Base-by-base conservation (phyloP, 805 yeast species). In the Cyberlindnera mississippiensis region DNA sequence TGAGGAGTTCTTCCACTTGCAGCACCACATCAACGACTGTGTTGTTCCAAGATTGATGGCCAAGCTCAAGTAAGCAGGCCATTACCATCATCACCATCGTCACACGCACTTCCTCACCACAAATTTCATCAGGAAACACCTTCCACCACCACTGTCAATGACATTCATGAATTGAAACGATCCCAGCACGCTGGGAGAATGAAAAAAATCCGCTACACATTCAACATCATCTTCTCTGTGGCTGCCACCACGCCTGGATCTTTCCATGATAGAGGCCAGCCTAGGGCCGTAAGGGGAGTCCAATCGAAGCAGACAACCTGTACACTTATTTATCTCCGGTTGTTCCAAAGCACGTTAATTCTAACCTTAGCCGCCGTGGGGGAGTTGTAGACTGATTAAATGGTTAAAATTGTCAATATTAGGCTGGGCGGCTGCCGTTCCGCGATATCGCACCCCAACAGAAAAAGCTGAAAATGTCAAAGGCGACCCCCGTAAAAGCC, bases 1-100 rank as follows among this genome's bases (percentile, higher is more conserved):
- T 49, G 98, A 91, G 71, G 99, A 91, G 71, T 91, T 85, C 68
- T 91, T 91, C 88, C 98, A 93, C 71, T 75, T 90, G 65, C 88
- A 88, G 67, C 97, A 91, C 69, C 87, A 95, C 73, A 56, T 90
- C 59, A 88, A 87, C 69, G 93, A 86, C 64, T 80, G 95, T 73
- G 88, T 83, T 64, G 88, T 95, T 50, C 96, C 96, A 69, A 83
- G 80, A 67, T 73, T 90, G 66, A 87, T 90, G 75, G 71, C 78
- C 73, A 85, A 83, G 71, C 80, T 89, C 69, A 87, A 86, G 69
- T 89, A 79, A 49, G 38, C 22, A 29, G 3, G 28, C 14, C 27
- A 27, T 28, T 22, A 12, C 17, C 28, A 28, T 35, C 22, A 6
- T 18, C 33, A 34, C 26, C 33, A n/a, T 9, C 31, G n/a, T 12